Evolutionary conservation across 768 basidiomycete species (phyloP).

Genomic region (Lactarius trivialis): DNA sequence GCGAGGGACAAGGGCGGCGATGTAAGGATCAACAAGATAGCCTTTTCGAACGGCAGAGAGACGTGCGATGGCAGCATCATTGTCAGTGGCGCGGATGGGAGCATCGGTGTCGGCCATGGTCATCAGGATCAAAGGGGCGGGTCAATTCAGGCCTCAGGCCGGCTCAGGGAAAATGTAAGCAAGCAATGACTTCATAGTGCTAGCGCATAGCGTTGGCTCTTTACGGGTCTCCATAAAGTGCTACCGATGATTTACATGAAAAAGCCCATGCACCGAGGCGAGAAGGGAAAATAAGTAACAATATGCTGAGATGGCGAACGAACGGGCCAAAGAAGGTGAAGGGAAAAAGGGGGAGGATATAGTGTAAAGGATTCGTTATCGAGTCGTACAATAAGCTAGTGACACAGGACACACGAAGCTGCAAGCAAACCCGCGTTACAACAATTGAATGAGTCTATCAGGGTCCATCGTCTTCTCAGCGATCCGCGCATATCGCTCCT

Average conservation of each 20-base stretch:
- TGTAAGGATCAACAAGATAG: conserved; percentile 78
- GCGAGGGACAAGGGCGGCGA: conserved; percentile 59
- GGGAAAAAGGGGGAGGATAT: conserved; percentile 17
- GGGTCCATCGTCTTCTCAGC: conserved; percentile 55
- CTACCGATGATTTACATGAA: conserved; percentile 15
- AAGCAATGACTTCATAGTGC: conserved; percentile 1
- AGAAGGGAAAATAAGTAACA: conserved; percentile 4
- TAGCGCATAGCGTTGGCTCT: conserved; percentile 4
- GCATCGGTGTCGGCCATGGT: conserved; percentile 42
- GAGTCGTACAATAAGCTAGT: conserved; percentile 22
- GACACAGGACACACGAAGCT: conserved; percentile 10
- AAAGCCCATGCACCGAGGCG: conserved; percentile 6
- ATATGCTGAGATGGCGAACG: conserved; percentile 12
- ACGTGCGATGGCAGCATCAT: conserved; percentile 77
- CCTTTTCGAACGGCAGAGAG: conserved; percentile 75
- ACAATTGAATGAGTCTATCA: conserved; percentile 44
- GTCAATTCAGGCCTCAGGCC: too few species aligned
- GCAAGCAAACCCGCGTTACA: conserved; percentile 14
- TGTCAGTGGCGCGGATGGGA: conserved; percentile 70
- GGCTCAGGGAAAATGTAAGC: not conserved
- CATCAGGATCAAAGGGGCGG: not conserved
- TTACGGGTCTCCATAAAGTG: conserved; percentile 4
- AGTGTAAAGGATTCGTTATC: conserved; percentile 16
- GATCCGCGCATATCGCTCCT: conserved; percentile 49
- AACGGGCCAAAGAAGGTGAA: conserved; percentile 18